A percentile compares a stretch with the other conserved stretches of the same genome.
phyloP scores from a whole-genome alignment of 2,329 filamentous ascomycete species.

The Xylaria sp. region DNA sequence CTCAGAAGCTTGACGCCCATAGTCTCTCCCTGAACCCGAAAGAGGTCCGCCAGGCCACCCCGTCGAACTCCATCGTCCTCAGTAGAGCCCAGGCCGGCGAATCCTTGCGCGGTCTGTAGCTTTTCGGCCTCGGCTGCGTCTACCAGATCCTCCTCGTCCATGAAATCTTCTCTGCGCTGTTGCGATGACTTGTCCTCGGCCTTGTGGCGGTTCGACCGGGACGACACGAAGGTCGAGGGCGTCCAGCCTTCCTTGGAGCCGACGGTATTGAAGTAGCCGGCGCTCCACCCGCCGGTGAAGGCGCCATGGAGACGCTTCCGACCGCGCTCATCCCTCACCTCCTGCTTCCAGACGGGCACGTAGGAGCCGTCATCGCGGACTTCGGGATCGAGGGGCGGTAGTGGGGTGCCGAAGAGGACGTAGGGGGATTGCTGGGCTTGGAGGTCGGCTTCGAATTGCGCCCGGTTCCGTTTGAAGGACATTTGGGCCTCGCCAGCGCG shows the following conservation, averaged over 20 bases:
- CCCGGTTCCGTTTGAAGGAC: conserved; percentile 82
- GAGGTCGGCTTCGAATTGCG: conserved; percentile 79
- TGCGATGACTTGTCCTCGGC: conserved; percentile 60
- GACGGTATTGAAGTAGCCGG: conserved; percentile 98
- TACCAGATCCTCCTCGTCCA: conserved; percentile 96
- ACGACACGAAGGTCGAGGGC: conserved; percentile 90
- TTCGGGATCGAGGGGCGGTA: conserved; percentile 80
- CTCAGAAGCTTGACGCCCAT: conserved; percentile 87
- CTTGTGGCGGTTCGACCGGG: conserved; percentile 79
- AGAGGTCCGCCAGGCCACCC: conserved; percentile 73
- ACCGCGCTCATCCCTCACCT: conserved; percentile 91
- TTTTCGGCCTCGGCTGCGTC: conserved; percentile 82
- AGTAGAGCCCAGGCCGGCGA: conserved; percentile 78
- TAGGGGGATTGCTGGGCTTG: conserved; percentile 75
- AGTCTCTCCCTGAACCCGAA: conserved; percentile 79
- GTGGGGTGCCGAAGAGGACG: conserved; percentile 83
- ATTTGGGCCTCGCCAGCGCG: conserved; percentile 56
- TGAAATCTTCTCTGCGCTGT: conserved; percentile 83
- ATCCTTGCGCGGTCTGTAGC: conserved; percentile 77
- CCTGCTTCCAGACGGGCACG: conserved; percentile 97
- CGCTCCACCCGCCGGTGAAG: conserved; percentile 96
- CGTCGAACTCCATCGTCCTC: conserved; percentile 62
- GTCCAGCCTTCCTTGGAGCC: conserved; percentile 99
- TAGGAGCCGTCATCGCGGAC: conserved; percentile 90
- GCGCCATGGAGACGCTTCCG: conserved; percentile 92